These are phyloP conservation scores for Nothophaeocryptopus gaeumannii DNA, from an alignment of 2,329 filamentous ascomycete species.

Conservation along the genomic window DNA sequence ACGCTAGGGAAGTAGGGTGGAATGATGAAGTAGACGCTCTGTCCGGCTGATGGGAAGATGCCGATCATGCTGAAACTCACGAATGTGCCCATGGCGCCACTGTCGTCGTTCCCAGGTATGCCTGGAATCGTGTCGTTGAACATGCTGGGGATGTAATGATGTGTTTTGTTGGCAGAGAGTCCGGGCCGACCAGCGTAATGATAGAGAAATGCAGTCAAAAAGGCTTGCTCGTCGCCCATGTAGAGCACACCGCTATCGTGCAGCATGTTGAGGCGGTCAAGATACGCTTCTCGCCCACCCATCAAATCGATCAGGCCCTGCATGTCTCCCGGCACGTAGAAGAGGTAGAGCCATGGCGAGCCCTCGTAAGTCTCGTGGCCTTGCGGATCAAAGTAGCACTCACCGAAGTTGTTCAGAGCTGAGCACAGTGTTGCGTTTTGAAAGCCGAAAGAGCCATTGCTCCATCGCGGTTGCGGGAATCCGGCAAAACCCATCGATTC, in stretches of 20 bases:
- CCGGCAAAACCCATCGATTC: slow-evolving; percentile 25
- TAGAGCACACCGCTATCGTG: slow-evolving; percentile 49
- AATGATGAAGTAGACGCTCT: slow-evolving; percentile 50
- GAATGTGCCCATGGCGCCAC: slow-evolving; percentile 71
- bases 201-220: slow-evolving; percentile 56
- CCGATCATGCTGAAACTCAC: slow-evolving; percentile 67
- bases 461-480: slow-evolving; percentile 21
- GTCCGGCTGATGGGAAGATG: slow-evolving; percentile 65
- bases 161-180: slow-evolving; percentile 57
- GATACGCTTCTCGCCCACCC: slow-evolving; percentile 19
- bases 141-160: slow-evolving; percentile 58
- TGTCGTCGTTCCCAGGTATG: slow-evolving; percentile 68
- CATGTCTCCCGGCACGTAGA: slow-evolving; percentile 24
- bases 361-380: slow-evolving; percentile 24
- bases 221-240: slow-evolving; percentile 30
- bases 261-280: slow-evolving; percentile 54
- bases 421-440: slow-evolving; percentile 24
- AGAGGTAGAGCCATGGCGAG: slow-evolving; percentile 23
- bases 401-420: slow-evolving; percentile 19
- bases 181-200: slow-evolving; percentile 64
- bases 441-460: slow-evolving; percentile 20
- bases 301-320: slow-evolving; percentile 18
- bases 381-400: slow-evolving; percentile 38
- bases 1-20: slow-evolving; percentile 63
- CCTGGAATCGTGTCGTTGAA: slow-evolving; percentile 57